A percentile compares a stretch with the other conserved stretches of the same genome.
Conservation (phyloP, 2,329 filamentous ascomycete species). For the Penicillium expansum region DNA sequence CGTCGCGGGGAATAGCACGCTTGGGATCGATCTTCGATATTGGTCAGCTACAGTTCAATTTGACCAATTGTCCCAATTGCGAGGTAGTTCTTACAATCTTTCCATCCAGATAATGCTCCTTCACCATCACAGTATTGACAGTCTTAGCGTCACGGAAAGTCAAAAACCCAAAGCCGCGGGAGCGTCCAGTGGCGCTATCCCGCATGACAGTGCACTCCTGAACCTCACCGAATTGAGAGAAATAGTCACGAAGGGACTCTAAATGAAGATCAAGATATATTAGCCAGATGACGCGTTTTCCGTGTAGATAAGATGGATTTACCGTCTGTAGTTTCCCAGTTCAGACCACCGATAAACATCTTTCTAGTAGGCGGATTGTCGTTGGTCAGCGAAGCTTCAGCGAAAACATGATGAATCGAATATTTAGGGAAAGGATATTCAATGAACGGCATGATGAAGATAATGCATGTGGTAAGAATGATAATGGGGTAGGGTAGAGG, state of each 20-base stretch:
- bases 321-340: slow-evolving; percentile 99
- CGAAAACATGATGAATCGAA: not conserved
- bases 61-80: slow-evolving; percentile 1
- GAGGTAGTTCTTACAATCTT: slow-evolving; percentile 73
- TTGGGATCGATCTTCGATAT: slow-evolving; percentile 85
- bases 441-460: not conserved
- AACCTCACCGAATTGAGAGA: slow-evolving; percentile 96
- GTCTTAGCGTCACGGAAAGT: slow-evolving; percentile 98
- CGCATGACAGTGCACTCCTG: slow-evolving; percentile 99
- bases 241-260: slow-evolving; percentile 97
- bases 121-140: slow-evolving; percentile 99
- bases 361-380: slow-evolving; percentile 63
- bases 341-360: slow-evolving; percentile 98
- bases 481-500: not conserved
- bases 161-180: slow-evolving; percentile 92
- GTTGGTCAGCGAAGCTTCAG: not conserved
- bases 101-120: slow-evolving; percentile 95
- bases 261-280: slow-evolving; percentile 1
- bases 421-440: not conserved
- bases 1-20: slow-evolving; percentile 91
- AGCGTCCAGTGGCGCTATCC: slow-evolving; percentile 88
- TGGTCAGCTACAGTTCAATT: slow-evolving; percentile 23
- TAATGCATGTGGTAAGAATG: not conserved
- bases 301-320: slow-evolving; percentile 45
- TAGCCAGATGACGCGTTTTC: not conserved